Base-by-base conservation (phyloP, 768 basidiomycete genomes). In the Amanita inopinata region DNA sequence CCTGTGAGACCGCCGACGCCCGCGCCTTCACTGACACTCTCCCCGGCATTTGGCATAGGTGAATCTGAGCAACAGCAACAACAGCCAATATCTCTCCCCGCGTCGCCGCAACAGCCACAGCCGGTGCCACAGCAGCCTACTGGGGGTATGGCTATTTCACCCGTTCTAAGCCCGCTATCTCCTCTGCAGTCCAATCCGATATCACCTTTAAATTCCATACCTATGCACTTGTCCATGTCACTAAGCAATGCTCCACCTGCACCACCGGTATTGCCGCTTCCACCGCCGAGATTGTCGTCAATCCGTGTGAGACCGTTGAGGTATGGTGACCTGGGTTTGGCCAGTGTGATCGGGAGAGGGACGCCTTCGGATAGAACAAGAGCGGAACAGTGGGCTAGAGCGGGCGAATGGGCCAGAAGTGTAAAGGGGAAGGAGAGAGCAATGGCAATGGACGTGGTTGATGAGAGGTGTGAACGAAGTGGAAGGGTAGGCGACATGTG, bases 331-430 rank as follows among this genome's bases (percentile, higher is more conserved):
- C 45, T 58, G 33, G 58, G 58, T 17, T 41, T 39, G 9, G 34
- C 24, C 5, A 59, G 48, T 27, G 38, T 57, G n/a, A 52, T 60
- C n/a, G 61, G 63, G 18, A 43, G 54, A 20, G 62, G 63, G 9
- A 65, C 63, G 33, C 63, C 63, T n/a, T 53, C 59, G 1, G 56
- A 65, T 46, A 48, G 56, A 27, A 46, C 19, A 1, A 33, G 63
- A 28, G 55, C 51, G 34, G 52, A 43, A 38, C 43, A 52, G 50
- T 65, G 63, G 63, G 56, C 49, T 8, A 41, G 33, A 25, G 55
- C 31, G 35, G 44, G 49, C 28, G 47, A 31, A 20, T n/a, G 33
- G 46, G 10, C 33, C 6, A 25, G 14, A 18, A 38, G 23, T 23
- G 17, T 23, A 4, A 22, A 8, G 31, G 35, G 14, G 31, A 32